Base-by-base conservation (phyloP, 1,284 basidiomycete species). In the Cutaneotrichosporon mucoides region DNA sequence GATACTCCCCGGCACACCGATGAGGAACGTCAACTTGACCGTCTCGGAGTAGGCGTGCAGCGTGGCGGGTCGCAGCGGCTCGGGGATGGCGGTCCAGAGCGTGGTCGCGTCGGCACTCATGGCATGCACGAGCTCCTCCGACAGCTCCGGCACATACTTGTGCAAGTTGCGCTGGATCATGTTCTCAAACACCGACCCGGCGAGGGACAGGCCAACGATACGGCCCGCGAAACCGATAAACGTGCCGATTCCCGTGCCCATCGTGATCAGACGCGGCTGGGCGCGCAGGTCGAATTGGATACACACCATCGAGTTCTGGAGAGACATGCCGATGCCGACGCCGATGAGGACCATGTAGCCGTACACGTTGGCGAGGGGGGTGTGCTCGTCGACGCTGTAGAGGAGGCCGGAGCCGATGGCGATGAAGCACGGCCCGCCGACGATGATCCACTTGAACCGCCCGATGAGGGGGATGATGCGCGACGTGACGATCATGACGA, bases 181-280 rank as follows among this genome's bases (percentile, higher is more conserved):
- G 64, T 78, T 78, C 43, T 69, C 69, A 56, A 79, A 79, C 12
- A 79, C 75, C 5, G 65, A 62, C n/a, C 75, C 74, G 38, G 64
- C 72, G 16, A 78, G 49, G 15, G 74, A 76, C 50, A 79, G 66
- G 60, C 73, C 77, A 45, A 76, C 8, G 55, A 77, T 73, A 9
- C 75, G 76, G 7, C 75, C 76, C 2, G 65, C 66, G 72, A 76
- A 64, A n/a, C 76, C 76, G 52, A 75, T 50, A 59, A 75, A 76
- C 6, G 70, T 66, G 41, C 60, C 64, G 6, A 71, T 46, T 52
- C 75, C 75, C 5, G 67, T 71, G 49, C 70, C 73, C 5, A 67
- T 60, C 6, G 71, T 65, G 54, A 79, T 73, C n/a, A 76, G 59
- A 54, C 66, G 68, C 4, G 77, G 78, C 48, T 72, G 67, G 5